Evolutionary conservation across 148 eudicot genomes (phyloP).

Genomic region (Talinum fruticosum): DNA sequence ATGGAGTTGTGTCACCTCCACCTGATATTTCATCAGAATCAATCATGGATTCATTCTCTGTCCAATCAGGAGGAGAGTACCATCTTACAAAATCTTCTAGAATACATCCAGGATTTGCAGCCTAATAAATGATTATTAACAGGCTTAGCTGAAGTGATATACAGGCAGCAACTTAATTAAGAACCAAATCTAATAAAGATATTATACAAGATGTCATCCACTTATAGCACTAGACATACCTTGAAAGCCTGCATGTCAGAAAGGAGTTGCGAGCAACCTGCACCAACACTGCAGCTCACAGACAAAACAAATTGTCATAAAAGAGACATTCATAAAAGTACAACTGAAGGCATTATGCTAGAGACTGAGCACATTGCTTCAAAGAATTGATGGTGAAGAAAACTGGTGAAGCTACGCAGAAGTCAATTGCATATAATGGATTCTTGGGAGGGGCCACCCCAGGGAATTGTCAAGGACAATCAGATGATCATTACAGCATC

Average conservation of each 20-base stretch:
- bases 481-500: background rate
- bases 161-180: background rate
- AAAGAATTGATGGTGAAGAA: background rate
- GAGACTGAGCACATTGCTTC: background rate
- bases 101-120: slow-evolving; percentile 97
- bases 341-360: background rate
- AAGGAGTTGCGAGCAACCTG: slow-evolving; percentile 97
- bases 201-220: no score
- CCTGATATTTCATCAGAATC: slow-evolving; percentile 38
- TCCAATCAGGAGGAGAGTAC: slow-evolving; percentile 99
- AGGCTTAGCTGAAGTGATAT: background rate
- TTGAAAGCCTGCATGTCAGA: slow-evolving; percentile 99
- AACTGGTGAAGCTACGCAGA: background rate
- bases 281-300: slow-evolving; percentile 65
- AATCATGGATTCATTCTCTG: slow-evolving; percentile 41
- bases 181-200: background rate
- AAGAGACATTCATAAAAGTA: background rate
- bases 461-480: background rate
- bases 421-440: background rate
- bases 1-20: slow-evolving; percentile 41
- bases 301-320: slow-evolving; percentile 18
- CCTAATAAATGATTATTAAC: slow-evolving; percentile 37
- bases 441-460: background rate
- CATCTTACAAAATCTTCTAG: slow-evolving; percentile 98
- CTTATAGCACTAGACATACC: slow-evolving; percentile 43